Evolutionary conservation across 192 early-diverging fungal species (phyloP).

Genomic region (Jimgerdemannia lactiflua): DNA sequence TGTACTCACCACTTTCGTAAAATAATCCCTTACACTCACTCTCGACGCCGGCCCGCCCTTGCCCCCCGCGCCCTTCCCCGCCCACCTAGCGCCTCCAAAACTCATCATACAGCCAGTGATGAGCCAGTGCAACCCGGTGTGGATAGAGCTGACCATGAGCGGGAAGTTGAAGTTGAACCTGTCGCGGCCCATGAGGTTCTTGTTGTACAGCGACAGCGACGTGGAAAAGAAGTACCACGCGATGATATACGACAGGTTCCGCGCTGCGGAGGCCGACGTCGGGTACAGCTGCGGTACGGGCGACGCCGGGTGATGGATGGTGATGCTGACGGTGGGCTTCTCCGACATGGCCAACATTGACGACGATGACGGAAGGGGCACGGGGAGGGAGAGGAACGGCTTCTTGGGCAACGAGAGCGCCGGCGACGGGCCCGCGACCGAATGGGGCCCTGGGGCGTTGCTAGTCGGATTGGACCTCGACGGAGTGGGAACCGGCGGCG

Average conservation of each 20-base stretch:
- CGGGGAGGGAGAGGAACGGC: not conserved
- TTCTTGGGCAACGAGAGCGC: slow-evolving; percentile 8
- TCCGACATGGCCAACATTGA: slow-evolving; percentile 3
- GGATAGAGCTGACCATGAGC: slow-evolving; percentile 74
- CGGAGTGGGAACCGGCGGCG: slow-evolving; percentile 9
- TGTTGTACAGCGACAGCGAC: slow-evolving; percentile 79
- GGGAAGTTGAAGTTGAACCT: slow-evolving; percentile 75
- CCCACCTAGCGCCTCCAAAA: slow-evolving; percentile 18
- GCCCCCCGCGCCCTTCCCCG: slow-evolving; percentile 1
- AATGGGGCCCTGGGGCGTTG: slow-evolving; percentile 8
- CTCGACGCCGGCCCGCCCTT: slow-evolving; percentile 24
- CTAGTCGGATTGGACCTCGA: slow-evolving; percentile 2
- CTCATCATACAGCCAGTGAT: slow-evolving; percentile 56
- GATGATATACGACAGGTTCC: slow-evolving; percentile 44
- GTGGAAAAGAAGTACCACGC: slow-evolving; percentile 80
- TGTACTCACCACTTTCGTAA: slow-evolving; percentile 32
- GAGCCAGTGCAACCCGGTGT: slow-evolving; percentile 67
- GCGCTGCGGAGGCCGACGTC: slow-evolving; percentile 15
- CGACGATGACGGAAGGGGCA: not conserved
- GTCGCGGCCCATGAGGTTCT: slow-evolving; percentile 74
- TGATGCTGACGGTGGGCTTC: slow-evolving; percentile 19
- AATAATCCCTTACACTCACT: slow-evolving; percentile 19
- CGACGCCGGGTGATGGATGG: slow-evolving; percentile 4
- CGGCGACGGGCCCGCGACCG: slow-evolving; percentile 11
- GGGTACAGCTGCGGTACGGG: slow-evolving; percentile 4